Evolutionary conservation across 106 monocot genomes (phyloP).

Genomic region (Triglochin maritima): DNA sequence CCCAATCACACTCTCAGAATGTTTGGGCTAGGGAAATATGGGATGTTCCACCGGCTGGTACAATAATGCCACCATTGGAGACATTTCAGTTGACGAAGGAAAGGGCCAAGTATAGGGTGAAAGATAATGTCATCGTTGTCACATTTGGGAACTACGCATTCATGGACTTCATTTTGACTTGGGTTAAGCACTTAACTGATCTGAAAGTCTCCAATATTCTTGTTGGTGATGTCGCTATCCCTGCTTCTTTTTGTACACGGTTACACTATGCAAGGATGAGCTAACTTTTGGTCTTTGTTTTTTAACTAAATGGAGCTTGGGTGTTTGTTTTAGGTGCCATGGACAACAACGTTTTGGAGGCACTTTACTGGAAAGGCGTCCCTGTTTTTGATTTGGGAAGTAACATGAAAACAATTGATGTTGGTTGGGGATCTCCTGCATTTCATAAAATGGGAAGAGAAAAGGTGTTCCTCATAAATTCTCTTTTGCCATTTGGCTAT

Average conservation of each 20-base stretch:
- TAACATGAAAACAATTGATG: conserved; percentile 70
- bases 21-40: conserved; percentile 47
- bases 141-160: conserved; percentile 96
- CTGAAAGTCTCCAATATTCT: conserved; percentile 73
- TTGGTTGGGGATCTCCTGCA: conserved; percentile 81
- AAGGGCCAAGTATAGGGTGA: conserved; percentile 39
- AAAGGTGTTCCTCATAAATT: conserved; percentile 81
- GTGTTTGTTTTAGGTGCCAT: conserved; percentile 52
- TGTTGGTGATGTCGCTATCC: conserved; percentile 41
- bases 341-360: conserved; percentile 73
- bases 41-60: conserved; percentile 39
- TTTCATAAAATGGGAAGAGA: conserved; percentile 98
- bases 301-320: neutral
- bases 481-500: conserved; percentile 66
- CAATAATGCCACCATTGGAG: conserved; percentile 43
- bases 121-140: conserved; percentile 71
- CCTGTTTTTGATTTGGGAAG: conserved; percentile 98
- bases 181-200: conserved; percentile 91
- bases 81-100: conserved; percentile 61
- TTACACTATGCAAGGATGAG: neutral
- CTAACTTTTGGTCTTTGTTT: neutral
- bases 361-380: conserved; percentile 82
- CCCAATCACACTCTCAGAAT: neutral
- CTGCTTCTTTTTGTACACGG: neutral
- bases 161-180: conserved; percentile 84